Evolutionary conservation across 139 green algal species (phyloP).

Genomic region (Chlamydomonas sp.): DNA sequence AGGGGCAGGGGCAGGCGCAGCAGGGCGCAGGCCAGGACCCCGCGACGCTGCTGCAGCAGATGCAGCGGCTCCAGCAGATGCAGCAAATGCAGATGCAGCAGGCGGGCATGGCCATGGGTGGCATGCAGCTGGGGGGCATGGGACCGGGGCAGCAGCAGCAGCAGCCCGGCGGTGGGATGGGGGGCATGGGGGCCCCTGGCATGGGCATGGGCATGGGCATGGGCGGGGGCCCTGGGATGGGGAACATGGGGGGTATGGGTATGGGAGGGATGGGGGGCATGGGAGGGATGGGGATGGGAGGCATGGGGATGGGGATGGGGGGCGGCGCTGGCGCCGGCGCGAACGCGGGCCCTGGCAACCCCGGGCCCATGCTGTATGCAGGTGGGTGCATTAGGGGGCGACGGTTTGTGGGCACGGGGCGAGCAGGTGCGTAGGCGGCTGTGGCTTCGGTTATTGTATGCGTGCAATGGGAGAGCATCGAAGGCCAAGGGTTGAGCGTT

Average conservation of each 20-base stretch:
- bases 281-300: not conserved
- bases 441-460: too few species aligned
- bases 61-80: not conserved
- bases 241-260: not conserved
- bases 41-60: not conserved
- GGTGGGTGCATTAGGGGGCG: too few species aligned
- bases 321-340: too few species aligned
- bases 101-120: not conserved
- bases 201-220: not conserved
- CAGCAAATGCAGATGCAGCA: slow-evolving; percentile 1
- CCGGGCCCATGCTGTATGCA: too few species aligned
- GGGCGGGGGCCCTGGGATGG: not conserved
- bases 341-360: too few species aligned
- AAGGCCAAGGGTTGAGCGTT: too few species aligned
- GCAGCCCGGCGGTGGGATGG: not conserved
- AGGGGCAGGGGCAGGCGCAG: not conserved
- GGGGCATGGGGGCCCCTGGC: too few species aligned
- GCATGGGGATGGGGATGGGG: not conserved
- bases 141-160: not conserved
- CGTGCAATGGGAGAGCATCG: too few species aligned
- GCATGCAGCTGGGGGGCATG: not conserved
- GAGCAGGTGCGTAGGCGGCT: too few species aligned
- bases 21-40: not conserved
- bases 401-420: too few species aligned
- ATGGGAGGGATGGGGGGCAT: not conserved